Percentiles rank a stretch among this genome's conserved stretches.
Conservation (phyloP, 2,329 filamentous ascomycete species). For the Sarocladium kiliense region DNA sequence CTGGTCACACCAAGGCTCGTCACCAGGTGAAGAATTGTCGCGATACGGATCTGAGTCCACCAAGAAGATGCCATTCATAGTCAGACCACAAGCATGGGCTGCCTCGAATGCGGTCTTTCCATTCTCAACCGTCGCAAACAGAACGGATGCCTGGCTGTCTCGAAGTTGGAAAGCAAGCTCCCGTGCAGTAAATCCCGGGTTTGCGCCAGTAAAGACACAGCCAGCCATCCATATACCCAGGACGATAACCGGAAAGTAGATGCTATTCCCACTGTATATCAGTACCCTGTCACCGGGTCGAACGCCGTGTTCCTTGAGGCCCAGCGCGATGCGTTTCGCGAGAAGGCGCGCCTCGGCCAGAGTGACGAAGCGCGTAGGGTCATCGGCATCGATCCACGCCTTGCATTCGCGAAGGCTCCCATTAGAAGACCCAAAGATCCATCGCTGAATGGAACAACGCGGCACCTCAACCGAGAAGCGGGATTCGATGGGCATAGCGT, state of each 20-base stretch:
- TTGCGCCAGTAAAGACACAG: slow-evolving; percentile 72
- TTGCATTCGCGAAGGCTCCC: slow-evolving; percentile 36
- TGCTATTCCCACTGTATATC: slow-evolving; percentile 66
- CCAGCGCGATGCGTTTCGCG: slow-evolving; percentile 66
- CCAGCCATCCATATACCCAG: slow-evolving; percentile 73
- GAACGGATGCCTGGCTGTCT: slow-evolving; percentile 62
- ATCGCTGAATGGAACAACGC: slow-evolving; percentile 46
- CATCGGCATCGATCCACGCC: slow-evolving; percentile 58
- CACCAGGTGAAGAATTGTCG: background rate
- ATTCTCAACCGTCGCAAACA: slow-evolving; percentile 57
- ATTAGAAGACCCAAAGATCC: slow-evolving; percentile 47
- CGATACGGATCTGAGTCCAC: slow-evolving; percentile 31
- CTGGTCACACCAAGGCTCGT: background rate
- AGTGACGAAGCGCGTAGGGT: slow-evolving; percentile 63
- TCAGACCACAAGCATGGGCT: slow-evolving; percentile 52
- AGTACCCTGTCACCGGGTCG: slow-evolving; percentile 65
- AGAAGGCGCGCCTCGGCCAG: slow-evolving; percentile 61
- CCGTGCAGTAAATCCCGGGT: slow-evolving; percentile 60
- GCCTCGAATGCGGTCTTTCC: slow-evolving; percentile 63
- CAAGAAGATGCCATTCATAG: slow-evolving; percentile 52
- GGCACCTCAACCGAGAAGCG: slow-evolving; percentile 40
- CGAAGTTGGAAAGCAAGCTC: slow-evolving; percentile 73
- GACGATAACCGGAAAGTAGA: slow-evolving; percentile 67
- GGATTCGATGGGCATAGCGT: slow-evolving; percentile 40
- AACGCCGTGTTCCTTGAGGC: slow-evolving; percentile 59